phyloP scores from a whole-genome alignment of 306 rosid genomes.

The Pterocarpus macrocarpus region DNA sequence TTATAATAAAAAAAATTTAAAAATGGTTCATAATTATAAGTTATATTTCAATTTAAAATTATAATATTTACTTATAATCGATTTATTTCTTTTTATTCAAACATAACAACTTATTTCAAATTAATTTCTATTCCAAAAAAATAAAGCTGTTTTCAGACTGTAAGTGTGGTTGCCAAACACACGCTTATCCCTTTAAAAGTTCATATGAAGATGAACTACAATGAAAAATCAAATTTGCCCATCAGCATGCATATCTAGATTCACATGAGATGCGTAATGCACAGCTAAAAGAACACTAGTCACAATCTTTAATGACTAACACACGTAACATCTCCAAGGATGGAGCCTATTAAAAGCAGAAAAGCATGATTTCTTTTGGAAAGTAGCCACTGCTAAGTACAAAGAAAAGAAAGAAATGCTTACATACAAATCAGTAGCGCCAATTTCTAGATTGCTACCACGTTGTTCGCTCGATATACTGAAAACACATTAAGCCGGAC shows the following conservation, averaged over 20 bases:
- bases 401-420: background rate
- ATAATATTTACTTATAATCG: no score
- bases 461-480: slow-evolving; percentile 40
- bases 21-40: no score
- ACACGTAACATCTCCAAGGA: slow-evolving; percentile 23
- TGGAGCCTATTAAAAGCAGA: background rate
- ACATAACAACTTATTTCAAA: no score
- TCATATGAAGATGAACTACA: background rate
- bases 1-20: no score
- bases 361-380: background rate
- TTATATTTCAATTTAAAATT: no score
- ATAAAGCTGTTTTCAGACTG: no score
- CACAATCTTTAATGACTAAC: background rate
- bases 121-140: no score
- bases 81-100: no score
- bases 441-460: slow-evolving; percentile 60
- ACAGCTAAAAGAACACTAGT: background rate
- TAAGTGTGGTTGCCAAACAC: no score
- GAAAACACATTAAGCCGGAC: slow-evolving; percentile 24
- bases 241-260: background rate
- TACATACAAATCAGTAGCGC: background rate
- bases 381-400: background rate
- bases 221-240: background rate
- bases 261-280: background rate
- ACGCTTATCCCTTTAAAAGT: background rate